Evolutionary conservation across 768 basidiomycete species (phyloP).

Genomic region (Lactifluus subvellereus): DNA sequence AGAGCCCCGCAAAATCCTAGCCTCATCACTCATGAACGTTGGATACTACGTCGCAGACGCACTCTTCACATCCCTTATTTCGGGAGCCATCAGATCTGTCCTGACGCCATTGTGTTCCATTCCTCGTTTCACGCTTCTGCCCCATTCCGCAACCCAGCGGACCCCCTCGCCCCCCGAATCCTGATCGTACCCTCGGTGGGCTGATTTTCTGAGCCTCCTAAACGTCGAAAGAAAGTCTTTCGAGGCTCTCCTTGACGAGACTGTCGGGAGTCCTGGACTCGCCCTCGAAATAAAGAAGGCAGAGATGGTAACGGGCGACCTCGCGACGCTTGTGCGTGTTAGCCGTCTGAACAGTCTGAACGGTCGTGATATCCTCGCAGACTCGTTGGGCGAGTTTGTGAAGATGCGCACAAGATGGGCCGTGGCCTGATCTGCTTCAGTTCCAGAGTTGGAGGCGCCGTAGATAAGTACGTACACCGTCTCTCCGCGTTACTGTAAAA

Average conservation of each 20-base stretch:
- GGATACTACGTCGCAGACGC: constrained; percentile 44
- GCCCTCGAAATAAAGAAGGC: constrained; percentile 68
- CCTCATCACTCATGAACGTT: neutral
- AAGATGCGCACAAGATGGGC: constrained; percentile 56
- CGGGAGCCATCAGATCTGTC: constrained; percentile 38
- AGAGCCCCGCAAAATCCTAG: neutral
- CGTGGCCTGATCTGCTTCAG: constrained; percentile 55
- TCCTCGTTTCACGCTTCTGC: constrained; percentile 52
- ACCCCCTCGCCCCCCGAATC: constrained; percentile 11
- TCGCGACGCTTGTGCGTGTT: constrained; percentile 53
- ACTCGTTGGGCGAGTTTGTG: constrained; percentile 48
- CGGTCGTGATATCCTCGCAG: constrained; percentile 51
- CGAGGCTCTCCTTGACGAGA: constrained; percentile 55
- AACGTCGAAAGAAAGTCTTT: constrained; percentile 57
- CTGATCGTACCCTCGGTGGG: constrained; percentile 35
- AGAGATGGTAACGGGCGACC: constrained; percentile 68
- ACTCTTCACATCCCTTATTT: constrained; percentile 36
- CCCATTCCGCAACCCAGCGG: constrained; percentile 15
- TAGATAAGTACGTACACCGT: constrained; percentile 53
- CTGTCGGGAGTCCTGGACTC: constrained; percentile 51
- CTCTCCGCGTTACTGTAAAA: neutral
- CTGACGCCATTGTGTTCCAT: constrained; percentile 56
- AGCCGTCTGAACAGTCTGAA: constrained; percentile 45
- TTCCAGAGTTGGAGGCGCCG: constrained; percentile 63
- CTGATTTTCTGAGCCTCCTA: constrained; percentile 57